phyloP scores from a whole-genome alignment of 768 basidiomycete species.

The Lactarius sanguifluus region DNA sequence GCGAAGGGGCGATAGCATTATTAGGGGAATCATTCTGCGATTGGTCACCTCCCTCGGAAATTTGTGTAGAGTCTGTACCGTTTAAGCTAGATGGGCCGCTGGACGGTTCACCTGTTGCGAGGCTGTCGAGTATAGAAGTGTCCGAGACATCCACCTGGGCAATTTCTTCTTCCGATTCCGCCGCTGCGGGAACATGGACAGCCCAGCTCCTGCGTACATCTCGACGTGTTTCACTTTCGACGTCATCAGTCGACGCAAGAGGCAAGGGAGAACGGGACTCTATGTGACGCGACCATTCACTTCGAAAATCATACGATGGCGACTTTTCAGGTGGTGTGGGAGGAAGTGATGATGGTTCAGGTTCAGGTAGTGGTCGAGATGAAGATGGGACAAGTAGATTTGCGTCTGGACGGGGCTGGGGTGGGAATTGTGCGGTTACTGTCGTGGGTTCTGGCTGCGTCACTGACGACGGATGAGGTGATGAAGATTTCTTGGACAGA shows the following conservation, averaged over 20 bases:
- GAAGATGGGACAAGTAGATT: background rate
- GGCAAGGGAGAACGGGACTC: conserved; percentile 2
- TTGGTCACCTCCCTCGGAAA: background rate
- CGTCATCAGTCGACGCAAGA: conserved; percentile 4
- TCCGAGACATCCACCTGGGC: conserved; percentile 1
- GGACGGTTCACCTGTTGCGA: background rate
- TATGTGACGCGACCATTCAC: conserved; percentile 7
- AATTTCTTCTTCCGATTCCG: conserved; percentile 10
- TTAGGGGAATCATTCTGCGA: conserved; percentile 5
- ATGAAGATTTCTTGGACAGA: background rate
- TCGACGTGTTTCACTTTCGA: conserved; percentile 17
- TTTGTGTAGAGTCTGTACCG: background rate
- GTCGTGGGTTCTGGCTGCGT: background rate
- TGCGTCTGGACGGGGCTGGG: background rate
- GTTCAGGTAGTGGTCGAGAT: conserved; percentile 2
- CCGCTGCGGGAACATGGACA: conserved; percentile 1
- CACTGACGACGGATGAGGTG: background rate
- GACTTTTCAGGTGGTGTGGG: conserved; percentile 19
- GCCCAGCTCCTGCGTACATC: conserved; percentile 15
- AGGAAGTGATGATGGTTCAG: conserved; percentile 4
- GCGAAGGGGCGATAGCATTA: conserved; percentile 1
- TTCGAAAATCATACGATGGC: background rate
- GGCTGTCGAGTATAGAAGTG: background rate
- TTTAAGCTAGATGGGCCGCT: conserved; percentile 1
- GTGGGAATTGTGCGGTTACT: background rate